Evolutionary conservation across 169 alveolate genomes (phyloP).

Genomic region (Eimeria sp.): DNA sequence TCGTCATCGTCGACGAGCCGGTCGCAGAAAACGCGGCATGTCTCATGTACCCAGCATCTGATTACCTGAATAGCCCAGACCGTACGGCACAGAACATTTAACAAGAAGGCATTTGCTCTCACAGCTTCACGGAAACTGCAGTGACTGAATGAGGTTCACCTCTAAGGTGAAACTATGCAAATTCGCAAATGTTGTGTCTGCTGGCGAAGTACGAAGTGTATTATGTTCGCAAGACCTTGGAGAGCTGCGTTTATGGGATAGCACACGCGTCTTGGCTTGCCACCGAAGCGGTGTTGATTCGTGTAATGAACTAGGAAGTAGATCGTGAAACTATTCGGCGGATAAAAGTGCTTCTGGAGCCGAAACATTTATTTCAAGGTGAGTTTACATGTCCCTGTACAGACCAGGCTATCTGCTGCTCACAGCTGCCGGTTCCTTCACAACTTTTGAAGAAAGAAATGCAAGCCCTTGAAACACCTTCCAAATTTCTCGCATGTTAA

Average conservation of each 20-base stretch:
- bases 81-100: not conserved
- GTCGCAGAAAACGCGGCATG: slow-evolving; percentile 98
- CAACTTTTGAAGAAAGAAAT: slow-evolving; percentile 91
- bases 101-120: not conserved
- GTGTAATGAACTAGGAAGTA: not conserved
- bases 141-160: not conserved
- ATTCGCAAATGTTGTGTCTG: not conserved
- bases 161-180: not conserved
- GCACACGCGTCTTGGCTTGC: not conserved
- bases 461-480: slow-evolving; percentile 96
- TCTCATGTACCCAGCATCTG: slow-evolving; percentile 98
- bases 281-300: not conserved
- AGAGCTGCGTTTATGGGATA: not conserved
- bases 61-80: slow-evolving; percentile 88
- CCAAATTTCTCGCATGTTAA: slow-evolving; percentile 97
- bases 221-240: not conserved
- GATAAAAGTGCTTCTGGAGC: not conserved
- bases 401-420: not conserved
- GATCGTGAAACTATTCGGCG: not conserved
- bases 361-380: not conserved
- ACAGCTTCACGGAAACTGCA: not conserved
- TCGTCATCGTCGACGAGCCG: slow-evolving; percentile 96
- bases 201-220: not conserved
- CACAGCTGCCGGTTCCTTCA: slow-evolving; percentile 67
- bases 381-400: not conserved